Conservation (phyloP, 192 early-diverging fungal species). For the Pilaira anomala region DNA sequence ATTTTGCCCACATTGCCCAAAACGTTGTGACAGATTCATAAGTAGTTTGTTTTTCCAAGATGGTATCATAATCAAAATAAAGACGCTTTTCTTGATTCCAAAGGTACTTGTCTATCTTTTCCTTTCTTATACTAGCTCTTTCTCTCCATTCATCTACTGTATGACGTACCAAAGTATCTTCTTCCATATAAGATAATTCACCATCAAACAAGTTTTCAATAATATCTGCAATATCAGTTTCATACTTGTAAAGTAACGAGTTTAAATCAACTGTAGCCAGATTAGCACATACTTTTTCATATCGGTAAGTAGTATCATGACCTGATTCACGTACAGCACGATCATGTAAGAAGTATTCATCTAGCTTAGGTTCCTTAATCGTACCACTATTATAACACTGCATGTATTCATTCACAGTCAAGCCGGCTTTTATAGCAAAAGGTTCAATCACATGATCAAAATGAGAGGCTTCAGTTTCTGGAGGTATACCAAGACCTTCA, state of each 20-base stretch:
- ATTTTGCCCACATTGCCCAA: conserved; percentile 92
- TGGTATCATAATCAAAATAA: conserved; percentile 92
- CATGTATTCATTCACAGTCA: conserved; percentile 73
- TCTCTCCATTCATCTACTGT: conserved; percentile 59
- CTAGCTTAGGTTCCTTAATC: conserved; percentile 78
- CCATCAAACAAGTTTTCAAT: conserved; percentile 62
- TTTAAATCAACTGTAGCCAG: conserved; percentile 95
- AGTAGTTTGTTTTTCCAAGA: conserved; percentile 53
- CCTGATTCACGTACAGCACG: conserved; percentile 96
- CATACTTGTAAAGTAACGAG: conserved; percentile 93
- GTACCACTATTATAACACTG: conserved; percentile 63
- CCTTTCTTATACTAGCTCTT: conserved; percentile 59
- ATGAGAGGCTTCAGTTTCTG: conserved; percentile 93
- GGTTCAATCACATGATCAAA: conserved; percentile 86
- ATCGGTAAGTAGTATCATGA: conserved; percentile 94
- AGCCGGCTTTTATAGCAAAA: conserved; percentile 63
- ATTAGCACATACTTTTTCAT: conserved; percentile 87
- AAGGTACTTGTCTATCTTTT: conserved; percentile 72
- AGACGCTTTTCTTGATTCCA: conserved; percentile 80
- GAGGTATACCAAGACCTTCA: conserved; percentile 92
- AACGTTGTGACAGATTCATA: conserved; percentile 90
- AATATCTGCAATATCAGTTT: conserved; percentile 80
- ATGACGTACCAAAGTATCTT: conserved; percentile 36
- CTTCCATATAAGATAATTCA: conserved; percentile 14
- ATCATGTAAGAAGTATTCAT: conserved; percentile 97